A percentile compares a stretch with the other conserved stretches of the same genome.
Conservation (phyloP, 176 grass and related monocot genomes). For the Aegilops tauschii region DNA sequence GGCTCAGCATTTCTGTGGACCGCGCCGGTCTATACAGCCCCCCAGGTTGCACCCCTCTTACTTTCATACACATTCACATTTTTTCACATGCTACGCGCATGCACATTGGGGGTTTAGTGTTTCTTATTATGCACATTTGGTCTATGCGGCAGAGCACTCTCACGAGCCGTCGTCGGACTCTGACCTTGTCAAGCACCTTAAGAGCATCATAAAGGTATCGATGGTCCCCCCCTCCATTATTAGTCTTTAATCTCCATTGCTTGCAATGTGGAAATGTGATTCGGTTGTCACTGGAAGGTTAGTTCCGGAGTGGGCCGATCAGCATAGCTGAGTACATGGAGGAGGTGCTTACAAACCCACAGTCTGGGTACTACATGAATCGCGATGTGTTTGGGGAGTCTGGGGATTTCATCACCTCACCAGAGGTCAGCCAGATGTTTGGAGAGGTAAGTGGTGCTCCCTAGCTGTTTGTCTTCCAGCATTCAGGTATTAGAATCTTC, state of each 20-base stretch:
- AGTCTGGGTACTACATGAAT: constrained; percentile 85
- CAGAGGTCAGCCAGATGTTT: constrained; percentile 98
- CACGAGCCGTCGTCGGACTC: constrained; percentile 64
- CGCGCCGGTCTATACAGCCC: constrained; percentile 76
- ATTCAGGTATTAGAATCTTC: background rate
- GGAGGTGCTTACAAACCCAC: constrained; percentile 90
- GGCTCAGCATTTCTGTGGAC: constrained; percentile 52
- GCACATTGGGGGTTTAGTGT: constrained; percentile 13
- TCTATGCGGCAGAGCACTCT: constrained; percentile 53
- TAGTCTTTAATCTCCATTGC: background rate
- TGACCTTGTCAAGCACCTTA: constrained; percentile 88
- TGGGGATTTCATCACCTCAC: constrained; percentile 91
- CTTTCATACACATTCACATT: background rate
- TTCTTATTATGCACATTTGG: constrained; percentile 23
- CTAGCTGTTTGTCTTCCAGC: background rate
- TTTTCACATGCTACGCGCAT: background rate
- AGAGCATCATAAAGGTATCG: constrained; percentile 84
- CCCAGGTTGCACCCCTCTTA: constrained; percentile 41
- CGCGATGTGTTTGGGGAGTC: constrained; percentile 80
- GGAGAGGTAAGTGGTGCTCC: constrained; percentile 69
- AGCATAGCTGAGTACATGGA: constrained; percentile 95
- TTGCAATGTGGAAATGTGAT: constrained; percentile 27
- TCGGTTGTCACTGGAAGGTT: background rate
- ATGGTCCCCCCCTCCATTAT: background rate
- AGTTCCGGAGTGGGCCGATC: constrained; percentile 97